Base-by-base conservation (phyloP, 2,329 filamentous ascomycete species). In the Onygenales sp. region DNA sequence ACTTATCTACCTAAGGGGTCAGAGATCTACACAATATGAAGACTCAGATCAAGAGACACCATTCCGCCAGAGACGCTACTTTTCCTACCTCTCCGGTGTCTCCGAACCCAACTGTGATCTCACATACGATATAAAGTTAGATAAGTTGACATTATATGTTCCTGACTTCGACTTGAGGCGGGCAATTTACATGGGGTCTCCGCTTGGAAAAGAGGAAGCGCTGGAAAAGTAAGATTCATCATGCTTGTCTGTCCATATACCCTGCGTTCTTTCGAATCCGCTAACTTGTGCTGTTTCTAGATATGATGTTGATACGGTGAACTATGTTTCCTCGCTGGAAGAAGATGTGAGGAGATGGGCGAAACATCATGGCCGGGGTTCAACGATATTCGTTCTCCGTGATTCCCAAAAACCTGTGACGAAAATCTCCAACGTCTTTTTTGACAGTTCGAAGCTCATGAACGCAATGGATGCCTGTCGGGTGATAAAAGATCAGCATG, bases 401-500 rank as follows among this genome's bases (percentile, higher is more conserved):
- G 59, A 60, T 11, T 64, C 61, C 2, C 69, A 73, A 51, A 62
- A 58, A 36, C 71, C 35, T 6, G n/a, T 48, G 11, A 13, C n/a
- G 3, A 41, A 49, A 11, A 7, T 41, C 7, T 7, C 36, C 36
- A 44, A 38, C 38, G 44, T 54, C 43, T n/a, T 38, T 32, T 43
- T 39, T 17, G 64, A 73, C 45, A 50, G 60, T 13, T 52, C 61
- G 42, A 58, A 56, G 21, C 64, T 73, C 7, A 43, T 65, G 31
- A 64, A 64, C 5, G 84, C 85, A 38, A 85, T 90, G 62, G 82
- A 89, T 63, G 76, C 80, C 52, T 78, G 78, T 54, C 81, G 87
- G 43, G 85, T 85, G 1, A 72, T 87, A 67, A 91, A 91, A 71
- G 84, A 88, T 60, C 80, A 83, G 49, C 87, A 84, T 64, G 87